phyloP scores from a whole-genome alignment of 441 rosid species.

The Raphanus hybrid region DNA sequence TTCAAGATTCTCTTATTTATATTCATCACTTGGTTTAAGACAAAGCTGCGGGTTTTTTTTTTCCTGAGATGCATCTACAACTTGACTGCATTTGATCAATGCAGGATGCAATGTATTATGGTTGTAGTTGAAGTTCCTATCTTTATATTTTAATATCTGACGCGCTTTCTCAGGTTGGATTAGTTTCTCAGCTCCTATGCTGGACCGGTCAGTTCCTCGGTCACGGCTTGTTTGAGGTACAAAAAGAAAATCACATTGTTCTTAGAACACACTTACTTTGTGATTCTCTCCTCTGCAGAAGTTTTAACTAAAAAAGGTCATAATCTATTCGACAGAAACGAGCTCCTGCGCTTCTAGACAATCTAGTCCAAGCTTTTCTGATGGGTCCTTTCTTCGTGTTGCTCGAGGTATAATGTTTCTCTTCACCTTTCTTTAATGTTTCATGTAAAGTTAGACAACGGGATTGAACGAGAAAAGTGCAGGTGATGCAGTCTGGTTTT shows the following conservation, averaged over 20 bases:
- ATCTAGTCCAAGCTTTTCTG: slow-evolving; percentile 65
- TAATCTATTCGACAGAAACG: slow-evolving; percentile 55
- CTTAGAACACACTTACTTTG: not conserved
- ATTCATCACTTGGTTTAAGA: slow-evolving; percentile 7
- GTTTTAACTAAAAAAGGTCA: not conserved
- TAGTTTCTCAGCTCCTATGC: slow-evolving; percentile 67
- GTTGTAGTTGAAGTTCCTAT: not conserved
- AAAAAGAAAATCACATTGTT: not conserved
- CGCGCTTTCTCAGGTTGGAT: slow-evolving; percentile 55
- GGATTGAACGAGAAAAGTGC: slow-evolving; percentile 11
- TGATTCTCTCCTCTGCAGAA: not conserved
- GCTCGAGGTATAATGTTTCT: slow-evolving; percentile 60
- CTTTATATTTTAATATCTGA: not conserved
- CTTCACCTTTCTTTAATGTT: not conserved
- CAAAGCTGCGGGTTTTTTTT: not conserved
- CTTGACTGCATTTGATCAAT: not conserved
- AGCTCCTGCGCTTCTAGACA: slow-evolving; percentile 77
- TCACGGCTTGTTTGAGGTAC: slow-evolving; percentile 83
- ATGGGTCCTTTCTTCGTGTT: slow-evolving; percentile 83
- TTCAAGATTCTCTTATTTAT: slow-evolving; percentile 7
- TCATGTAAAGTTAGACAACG: not conserved
- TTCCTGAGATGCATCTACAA: not conserved
- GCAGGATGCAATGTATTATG: not conserved
- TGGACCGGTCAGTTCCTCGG: slow-evolving; percentile 78
- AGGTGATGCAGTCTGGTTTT: slow-evolving; percentile 62